phyloP scores from a whole-genome alignment of 1,139 yeast genomes.

The Saccharomyces hybrid region DNA sequence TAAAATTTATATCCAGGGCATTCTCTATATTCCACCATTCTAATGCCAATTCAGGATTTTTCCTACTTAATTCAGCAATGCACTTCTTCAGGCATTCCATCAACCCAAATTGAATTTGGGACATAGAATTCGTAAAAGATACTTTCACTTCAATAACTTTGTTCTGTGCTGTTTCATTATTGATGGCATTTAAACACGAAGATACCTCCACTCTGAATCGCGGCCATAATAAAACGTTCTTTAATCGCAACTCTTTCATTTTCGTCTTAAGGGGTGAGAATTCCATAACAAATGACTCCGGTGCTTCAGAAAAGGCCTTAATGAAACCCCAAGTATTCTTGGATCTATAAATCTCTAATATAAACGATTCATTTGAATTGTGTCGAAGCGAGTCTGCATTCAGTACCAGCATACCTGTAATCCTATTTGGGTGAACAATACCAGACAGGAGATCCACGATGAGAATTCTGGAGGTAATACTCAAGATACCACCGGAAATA shows the following conservation, averaged over 20 bases:
- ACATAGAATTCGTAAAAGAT: slow-evolving; percentile 64
- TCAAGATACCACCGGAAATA: slow-evolving; percentile 72
- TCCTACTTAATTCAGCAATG: slow-evolving; percentile 66
- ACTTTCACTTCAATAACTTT: slow-evolving; percentile 77
- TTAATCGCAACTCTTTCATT: slow-evolving; percentile 55
- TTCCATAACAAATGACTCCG: slow-evolving; percentile 65
- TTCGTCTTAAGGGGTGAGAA: slow-evolving; percentile 70
- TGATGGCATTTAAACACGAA: slow-evolving; percentile 47
- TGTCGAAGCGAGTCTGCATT: slow-evolving; percentile 74
- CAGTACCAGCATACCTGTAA: slow-evolving; percentile 75
- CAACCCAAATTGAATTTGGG: slow-evolving; percentile 71
- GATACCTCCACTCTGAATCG: slow-evolving; percentile 83
- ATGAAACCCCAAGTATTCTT: slow-evolving; percentile 80
- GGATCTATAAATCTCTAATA: slow-evolving; percentile 63
- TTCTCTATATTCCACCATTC: slow-evolving; percentile 82
- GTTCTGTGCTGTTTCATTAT: slow-evolving; percentile 18
- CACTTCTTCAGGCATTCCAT: slow-evolving; percentile 75
- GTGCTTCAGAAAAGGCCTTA: slow-evolving; percentile 81
- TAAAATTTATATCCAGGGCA: slow-evolving; percentile 59
- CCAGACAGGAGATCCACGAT: slow-evolving; percentile 84
- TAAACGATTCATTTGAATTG: slow-evolving; percentile 74
- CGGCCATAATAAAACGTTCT: slow-evolving; percentile 79
- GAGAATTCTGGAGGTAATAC: slow-evolving; percentile 71
- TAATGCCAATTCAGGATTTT: slow-evolving; percentile 55
- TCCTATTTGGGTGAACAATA: slow-evolving; percentile 52